These are phyloP conservation scores for Aspergillus tanneri DNA, from an alignment of 2,329 filamentous ascomycete species.

Conservation along the genomic window DNA sequence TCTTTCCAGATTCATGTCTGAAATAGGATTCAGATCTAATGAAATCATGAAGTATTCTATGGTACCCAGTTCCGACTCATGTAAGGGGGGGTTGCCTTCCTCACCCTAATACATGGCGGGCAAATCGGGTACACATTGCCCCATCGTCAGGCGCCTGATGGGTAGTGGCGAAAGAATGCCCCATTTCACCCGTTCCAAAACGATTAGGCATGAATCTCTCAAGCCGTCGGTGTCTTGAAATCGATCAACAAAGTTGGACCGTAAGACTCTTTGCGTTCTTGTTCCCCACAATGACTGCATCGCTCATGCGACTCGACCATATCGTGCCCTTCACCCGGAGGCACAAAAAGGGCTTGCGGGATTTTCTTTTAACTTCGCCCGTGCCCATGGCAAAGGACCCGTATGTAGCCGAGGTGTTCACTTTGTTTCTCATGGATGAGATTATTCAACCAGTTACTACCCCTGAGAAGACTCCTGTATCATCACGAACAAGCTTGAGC, in stretches of 20 bases:
- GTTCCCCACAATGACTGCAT: background rate
- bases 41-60: background rate
- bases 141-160: background rate
- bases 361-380: slow-evolving; percentile 7
- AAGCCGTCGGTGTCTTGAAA: slow-evolving; percentile 4
- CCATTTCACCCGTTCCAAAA: background rate
- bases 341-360: background rate
- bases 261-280: background rate
- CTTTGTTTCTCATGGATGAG: background rate
- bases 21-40: background rate
- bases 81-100: background rate
- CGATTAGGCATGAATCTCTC: background rate
- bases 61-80: background rate
- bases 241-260: background rate
- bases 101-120: slow-evolving; percentile 1
- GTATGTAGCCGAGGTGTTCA: slow-evolving; percentile 1
- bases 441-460: background rate
- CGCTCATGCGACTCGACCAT: background rate
- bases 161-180: background rate
- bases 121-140: slow-evolving; percentile 5
- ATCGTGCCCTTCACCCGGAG: background rate
- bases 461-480: background rate
- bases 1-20: background rate
- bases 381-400: background rate
- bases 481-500: background rate